These are phyloP conservation scores for Magnaporthiopsis poae DNA, from an alignment of 2,329 filamentous ascomycete species.

Conservation along the genomic window DNA sequence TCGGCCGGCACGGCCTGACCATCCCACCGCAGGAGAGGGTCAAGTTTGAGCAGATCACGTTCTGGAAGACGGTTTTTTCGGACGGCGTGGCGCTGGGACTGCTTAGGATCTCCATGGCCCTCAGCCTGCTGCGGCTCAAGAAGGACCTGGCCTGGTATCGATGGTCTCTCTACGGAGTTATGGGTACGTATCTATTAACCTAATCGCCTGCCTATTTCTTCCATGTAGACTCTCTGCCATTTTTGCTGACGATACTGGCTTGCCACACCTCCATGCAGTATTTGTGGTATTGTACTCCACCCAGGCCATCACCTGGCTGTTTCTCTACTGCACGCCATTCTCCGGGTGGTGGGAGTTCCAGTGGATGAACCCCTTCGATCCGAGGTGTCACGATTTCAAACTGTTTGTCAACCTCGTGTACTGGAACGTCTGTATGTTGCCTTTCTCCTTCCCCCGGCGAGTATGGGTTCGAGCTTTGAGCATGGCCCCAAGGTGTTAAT, in stretches of 20 bases:
- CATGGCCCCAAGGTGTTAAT: no score
- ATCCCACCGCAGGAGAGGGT: slow-evolving; percentile 11
- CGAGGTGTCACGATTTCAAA: slow-evolving; percentile 14
- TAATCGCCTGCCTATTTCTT: neutral
- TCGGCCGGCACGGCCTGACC: slow-evolving; percentile 14
- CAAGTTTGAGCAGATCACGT: slow-evolving; percentile 15
- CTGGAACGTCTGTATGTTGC: slow-evolving; percentile 12
- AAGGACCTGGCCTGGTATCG: slow-evolving; percentile 16
- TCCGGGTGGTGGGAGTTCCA: slow-evolving; percentile 19
- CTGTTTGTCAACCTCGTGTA: slow-evolving; percentile 15
- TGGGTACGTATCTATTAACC: slow-evolving; percentile 11
- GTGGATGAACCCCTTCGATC: slow-evolving; percentile 17
- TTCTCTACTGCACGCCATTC: slow-evolving; percentile 17
- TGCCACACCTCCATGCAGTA: neutral
- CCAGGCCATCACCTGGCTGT: slow-evolving; percentile 16
- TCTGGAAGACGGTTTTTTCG: slow-evolving; percentile 17
- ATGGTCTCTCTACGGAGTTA: slow-evolving; percentile 15
- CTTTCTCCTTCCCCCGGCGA: neutral
- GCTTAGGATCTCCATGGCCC: slow-evolving; percentile 16
- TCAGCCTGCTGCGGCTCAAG: slow-evolving; percentile 15
- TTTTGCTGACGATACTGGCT: neutral
- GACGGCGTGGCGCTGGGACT: slow-evolving; percentile 16
- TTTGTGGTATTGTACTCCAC: slow-evolving; percentile 13
- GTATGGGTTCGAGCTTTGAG: no score
- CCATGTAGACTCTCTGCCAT: neutral